Evolutionary conservation across 768 basidiomycete genomes (phyloP).

Genomic region (Zangia roseola): DNA sequence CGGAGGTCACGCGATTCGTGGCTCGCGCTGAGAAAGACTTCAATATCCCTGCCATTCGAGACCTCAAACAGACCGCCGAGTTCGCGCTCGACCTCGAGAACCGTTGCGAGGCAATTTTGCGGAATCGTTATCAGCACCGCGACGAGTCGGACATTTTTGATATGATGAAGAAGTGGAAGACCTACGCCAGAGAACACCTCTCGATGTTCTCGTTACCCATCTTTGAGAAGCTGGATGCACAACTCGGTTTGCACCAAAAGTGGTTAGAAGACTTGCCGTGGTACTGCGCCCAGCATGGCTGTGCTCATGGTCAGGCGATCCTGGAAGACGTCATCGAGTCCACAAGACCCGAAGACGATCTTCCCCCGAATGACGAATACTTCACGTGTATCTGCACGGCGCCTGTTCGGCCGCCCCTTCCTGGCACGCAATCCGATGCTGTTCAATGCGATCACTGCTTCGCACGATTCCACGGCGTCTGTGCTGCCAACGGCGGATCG

Average conservation of each 20-base stretch:
- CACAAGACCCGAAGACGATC: constrained; percentile 76
- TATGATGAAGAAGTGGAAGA: constrained; percentile 70
- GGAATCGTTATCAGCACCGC: constrained; percentile 53
- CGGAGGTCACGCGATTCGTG: constrained; percentile 69
- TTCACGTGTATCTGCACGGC: constrained; percentile 80
- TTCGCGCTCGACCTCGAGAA: constrained; percentile 78
- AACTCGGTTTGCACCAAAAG: constrained; percentile 62
- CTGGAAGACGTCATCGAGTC: constrained; percentile 74
- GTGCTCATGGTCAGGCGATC: constrained; percentile 61
- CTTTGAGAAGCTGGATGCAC: constrained; percentile 70
- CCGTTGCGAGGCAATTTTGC: constrained; percentile 71
- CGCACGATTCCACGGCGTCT: constrained; percentile 82
- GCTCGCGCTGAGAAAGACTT: constrained; percentile 76
- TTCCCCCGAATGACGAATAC: constrained; percentile 76
- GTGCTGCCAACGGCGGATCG: constrained; percentile 85
- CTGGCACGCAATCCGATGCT: constrained; percentile 72
- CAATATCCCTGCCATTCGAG: constrained; percentile 60
- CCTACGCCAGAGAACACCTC: constrained; percentile 69
- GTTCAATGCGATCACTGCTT: constrained; percentile 90
- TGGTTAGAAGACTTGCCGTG: constrained; percentile 80
- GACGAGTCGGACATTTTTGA: constrained; percentile 68
- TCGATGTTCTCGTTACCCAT: constrained; percentile 69
- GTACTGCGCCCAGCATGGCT: constrained; percentile 68
- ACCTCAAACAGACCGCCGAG: constrained; percentile 68
- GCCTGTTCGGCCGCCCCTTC: constrained; percentile 78